These are phyloP conservation scores for Chaetomium cochliodes DNA, from an alignment of 495 filamentous ascomycete species.

Conservation along the genomic window DNA sequence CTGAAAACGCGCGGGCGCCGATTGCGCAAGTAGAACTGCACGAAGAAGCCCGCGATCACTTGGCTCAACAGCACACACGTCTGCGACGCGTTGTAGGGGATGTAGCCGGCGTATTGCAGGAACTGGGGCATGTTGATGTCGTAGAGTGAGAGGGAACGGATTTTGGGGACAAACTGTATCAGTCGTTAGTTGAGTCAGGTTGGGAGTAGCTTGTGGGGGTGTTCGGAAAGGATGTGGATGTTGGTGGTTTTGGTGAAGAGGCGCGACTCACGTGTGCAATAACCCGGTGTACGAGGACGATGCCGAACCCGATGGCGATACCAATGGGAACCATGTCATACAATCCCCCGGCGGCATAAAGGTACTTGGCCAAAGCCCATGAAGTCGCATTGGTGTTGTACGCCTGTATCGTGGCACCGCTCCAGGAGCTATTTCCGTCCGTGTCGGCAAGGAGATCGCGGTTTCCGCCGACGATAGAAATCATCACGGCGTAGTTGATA, in stretches of 20 bases:
- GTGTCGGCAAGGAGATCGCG: slow-evolving; percentile 32
- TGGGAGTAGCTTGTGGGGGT: no score
- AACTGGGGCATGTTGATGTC: slow-evolving; percentile 45
- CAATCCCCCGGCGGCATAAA: slow-evolving; percentile 34
- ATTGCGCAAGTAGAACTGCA: slow-evolving; percentile 55
- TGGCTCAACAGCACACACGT: slow-evolving; percentile 39
- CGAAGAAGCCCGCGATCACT: slow-evolving; percentile 42
- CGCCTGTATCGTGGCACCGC: slow-evolving; percentile 38
- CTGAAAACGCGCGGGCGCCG: slow-evolving; percentile 52
- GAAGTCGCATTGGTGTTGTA: slow-evolving; percentile 45
- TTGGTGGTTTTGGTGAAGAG: background rate
- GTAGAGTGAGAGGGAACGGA: slow-evolving; percentile 40
- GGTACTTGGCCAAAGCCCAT: slow-evolving; percentile 46
- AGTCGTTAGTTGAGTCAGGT: slow-evolving; percentile 28
- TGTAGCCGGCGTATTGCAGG: slow-evolving; percentile 46
- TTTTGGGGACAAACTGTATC: slow-evolving; percentile 42
- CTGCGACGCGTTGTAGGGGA: slow-evolving; percentile 48
- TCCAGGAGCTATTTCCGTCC: slow-evolving; percentile 42
- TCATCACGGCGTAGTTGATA: slow-evolving; percentile 47
- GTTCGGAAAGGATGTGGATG: background rate
- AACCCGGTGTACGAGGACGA: slow-evolving; percentile 44
- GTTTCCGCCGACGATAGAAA: slow-evolving; percentile 36
- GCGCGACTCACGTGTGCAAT: slow-evolving; percentile 37
- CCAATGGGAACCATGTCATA: slow-evolving; percentile 52
- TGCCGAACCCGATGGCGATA: slow-evolving; percentile 42